A percentile compares a stretch with the other conserved stretches of the same genome.
Conservation (phyloP, 1,139 yeast genomes). For the Debaryomycetaceae sp. region DNA sequence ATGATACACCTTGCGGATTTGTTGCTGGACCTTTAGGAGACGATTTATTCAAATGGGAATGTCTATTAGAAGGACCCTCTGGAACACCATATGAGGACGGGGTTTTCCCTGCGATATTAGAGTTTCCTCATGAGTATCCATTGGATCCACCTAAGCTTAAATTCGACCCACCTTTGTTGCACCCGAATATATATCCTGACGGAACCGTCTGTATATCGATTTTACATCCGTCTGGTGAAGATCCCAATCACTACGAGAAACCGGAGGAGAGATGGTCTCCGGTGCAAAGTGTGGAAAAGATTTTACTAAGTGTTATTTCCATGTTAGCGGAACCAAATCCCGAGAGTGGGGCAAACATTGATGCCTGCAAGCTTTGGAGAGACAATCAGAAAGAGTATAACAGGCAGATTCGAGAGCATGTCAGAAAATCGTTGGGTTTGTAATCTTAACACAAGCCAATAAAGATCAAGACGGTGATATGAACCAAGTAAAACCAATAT, state of each 20-base stretch:
- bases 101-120: conserved; percentile 76
- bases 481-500: no score
- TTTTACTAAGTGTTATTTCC: conserved; percentile 84
- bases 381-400: conserved; percentile 71
- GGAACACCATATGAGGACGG: conserved; percentile 95
- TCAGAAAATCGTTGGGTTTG: conserved; percentile 63
- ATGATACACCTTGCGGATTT: conserved; percentile 92
- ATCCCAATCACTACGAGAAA: conserved; percentile 90
- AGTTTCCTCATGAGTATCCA: conserved; percentile 91
- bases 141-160: conserved; percentile 83
- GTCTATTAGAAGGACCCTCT: conserved; percentile 88
- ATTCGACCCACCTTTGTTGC: conserved; percentile 82
- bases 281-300: conserved; percentile 94
- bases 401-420: conserved; percentile 61
- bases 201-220: conserved; percentile 96
- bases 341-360: conserved; percentile 95
- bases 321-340: conserved; percentile 97
- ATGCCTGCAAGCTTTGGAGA: conserved; percentile 94
- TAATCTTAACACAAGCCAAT: no score
- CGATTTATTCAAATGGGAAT: conserved; percentile 85
- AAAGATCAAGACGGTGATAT: no score
- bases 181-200: conserved; percentile 90
- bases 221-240: conserved; percentile 94
- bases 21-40: conserved; percentile 92
- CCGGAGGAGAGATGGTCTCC: conserved; percentile 99